A percentile compares a stretch with the other conserved stretches of the same genome.
phyloP scores from a whole-genome alignment of 192 early-diverging fungal genomes.

The Coemansia umbellata region DNA sequence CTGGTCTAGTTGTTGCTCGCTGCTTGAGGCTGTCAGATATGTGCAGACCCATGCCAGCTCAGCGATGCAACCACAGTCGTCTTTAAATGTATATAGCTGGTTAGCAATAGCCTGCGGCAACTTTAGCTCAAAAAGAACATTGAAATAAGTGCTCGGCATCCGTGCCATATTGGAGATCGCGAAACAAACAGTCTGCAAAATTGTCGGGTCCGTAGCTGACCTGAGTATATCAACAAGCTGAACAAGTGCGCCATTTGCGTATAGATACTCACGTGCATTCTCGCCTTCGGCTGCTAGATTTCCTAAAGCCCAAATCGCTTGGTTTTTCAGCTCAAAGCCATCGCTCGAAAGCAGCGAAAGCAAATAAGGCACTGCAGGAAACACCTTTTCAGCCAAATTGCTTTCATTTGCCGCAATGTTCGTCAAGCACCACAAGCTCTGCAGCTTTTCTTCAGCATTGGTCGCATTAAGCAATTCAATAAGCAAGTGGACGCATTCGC shows the following conservation, averaged over 20 bases:
- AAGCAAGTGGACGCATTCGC: constrained; percentile 40
- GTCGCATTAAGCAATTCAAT: constrained; percentile 42
- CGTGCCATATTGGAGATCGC: constrained; percentile 69
- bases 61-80: constrained; percentile 52
- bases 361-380: constrained; percentile 50
- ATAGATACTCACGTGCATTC: constrained; percentile 67
- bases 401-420: constrained; percentile 50
- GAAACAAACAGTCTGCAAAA: constrained; percentile 69
- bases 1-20: constrained; percentile 49
- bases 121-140: constrained; percentile 50
- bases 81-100: constrained; percentile 39
- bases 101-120: constrained; percentile 48
- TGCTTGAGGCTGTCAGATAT: constrained; percentile 56
- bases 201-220: constrained; percentile 49
- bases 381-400: constrained; percentile 25
- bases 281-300: constrained; percentile 90
- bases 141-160: constrained; percentile 54
- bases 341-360: constrained; percentile 50
- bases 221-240: constrained; percentile 72
- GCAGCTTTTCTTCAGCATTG: constrained; percentile 55
- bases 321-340: constrained; percentile 68
- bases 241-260: constrained; percentile 67
- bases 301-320: constrained; percentile 89
- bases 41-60: constrained; percentile 67
- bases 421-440: constrained; percentile 58